Base-by-base conservation (phyloP, 1,139 yeast genomes). In the Lodderomyces orthopsilosis region DNA sequence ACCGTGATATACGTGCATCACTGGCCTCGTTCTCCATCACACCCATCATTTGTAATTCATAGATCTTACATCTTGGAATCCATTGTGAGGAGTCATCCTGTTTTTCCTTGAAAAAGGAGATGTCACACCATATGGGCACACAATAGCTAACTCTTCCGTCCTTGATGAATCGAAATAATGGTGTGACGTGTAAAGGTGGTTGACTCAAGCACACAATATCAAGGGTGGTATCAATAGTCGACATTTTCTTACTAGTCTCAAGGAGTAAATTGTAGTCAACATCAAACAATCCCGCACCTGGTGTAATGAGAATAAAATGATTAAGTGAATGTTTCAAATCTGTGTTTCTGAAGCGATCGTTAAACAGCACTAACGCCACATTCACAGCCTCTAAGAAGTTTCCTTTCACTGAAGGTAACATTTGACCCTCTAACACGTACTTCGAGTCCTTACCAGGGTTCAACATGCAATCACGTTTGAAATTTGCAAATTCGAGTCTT, bases 41-140 rank as follows among this genome's bases (percentile, higher is more conserved):
- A 0, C 98, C 98, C 95, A 91, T 91, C 98, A 93, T 94, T 61
- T 93, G 98, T 18, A 94, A 66, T 55, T 91, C 98, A 60, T 93
- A 91, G 40, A 94, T 90, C 57, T 89, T 90, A 62, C 97, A 90
- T 28, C 95, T 71, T 1, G 98, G 97, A 22, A 85, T 78, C 97
- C 98, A 93, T 52, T 84, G 87, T 14, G 72, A 63, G 15, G 61
- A 68, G 15, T 67, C 66, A n/a, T 70, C 59, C 10, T 64, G 51
- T 15, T 55, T 52, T 28, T 83, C 87, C 43, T 77, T 79, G 85
- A 94, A 93, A 56, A 85, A 93, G 1, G 95, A 88, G 12, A 91
- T 84, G 58, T 93, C 96, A 53, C 94, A 78, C 98, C 98, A 93
- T 43, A 86, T 85, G 1, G 98, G 98, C 6, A 90, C 85, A 57